A percentile compares a stretch with the other conserved stretches of the same genome.
Conservation (phyloP, 163 green algal genomes). For the Scenedesmus sp. region DNA sequence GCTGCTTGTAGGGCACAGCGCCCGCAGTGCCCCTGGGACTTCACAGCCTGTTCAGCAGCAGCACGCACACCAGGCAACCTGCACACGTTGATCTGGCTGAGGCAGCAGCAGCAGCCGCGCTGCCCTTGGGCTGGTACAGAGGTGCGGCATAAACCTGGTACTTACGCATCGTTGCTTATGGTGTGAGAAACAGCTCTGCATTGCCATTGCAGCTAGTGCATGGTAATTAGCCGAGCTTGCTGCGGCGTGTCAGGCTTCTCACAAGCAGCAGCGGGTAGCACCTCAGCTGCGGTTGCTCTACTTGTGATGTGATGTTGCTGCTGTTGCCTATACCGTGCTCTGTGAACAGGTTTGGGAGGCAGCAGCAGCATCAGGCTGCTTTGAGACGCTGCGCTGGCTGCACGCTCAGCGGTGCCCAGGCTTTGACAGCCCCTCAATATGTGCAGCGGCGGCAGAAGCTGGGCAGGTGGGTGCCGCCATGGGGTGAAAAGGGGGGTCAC, state of each 20-base stretch:
- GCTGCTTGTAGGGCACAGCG: not conserved
- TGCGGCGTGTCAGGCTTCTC: not conserved
- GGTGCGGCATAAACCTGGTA: not conserved
- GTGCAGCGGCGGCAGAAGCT: not conserved
- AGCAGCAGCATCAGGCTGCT: slow-evolving; percentile 10
- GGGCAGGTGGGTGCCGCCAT: not conserved
- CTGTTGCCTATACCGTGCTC: not conserved
- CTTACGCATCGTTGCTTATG: too few species aligned
- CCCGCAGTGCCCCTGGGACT: not conserved
- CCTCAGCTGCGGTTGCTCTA: not conserved
- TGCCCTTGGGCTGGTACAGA: not conserved
- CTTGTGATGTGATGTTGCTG: not conserved
- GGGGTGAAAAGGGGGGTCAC: too few species aligned
- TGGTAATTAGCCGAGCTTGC: not conserved
- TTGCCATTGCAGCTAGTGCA: not conserved
- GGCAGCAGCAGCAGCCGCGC: not conserved
- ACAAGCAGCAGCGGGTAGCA: not conserved
- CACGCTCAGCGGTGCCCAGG: not conserved
- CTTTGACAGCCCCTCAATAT: not conserved
- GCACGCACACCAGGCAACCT: not conserved
- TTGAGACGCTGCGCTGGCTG: not conserved
- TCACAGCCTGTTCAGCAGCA: not conserved
- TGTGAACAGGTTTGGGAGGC: not conserved
- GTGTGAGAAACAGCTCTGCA: not conserved
- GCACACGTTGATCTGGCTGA: not conserved